Percentiles rank a stretch among this genome's conserved stretches.
phyloP scores from a whole-genome alignment of 2,329 filamentous ascomycete species.

The Lachnellula suecica region DNA sequence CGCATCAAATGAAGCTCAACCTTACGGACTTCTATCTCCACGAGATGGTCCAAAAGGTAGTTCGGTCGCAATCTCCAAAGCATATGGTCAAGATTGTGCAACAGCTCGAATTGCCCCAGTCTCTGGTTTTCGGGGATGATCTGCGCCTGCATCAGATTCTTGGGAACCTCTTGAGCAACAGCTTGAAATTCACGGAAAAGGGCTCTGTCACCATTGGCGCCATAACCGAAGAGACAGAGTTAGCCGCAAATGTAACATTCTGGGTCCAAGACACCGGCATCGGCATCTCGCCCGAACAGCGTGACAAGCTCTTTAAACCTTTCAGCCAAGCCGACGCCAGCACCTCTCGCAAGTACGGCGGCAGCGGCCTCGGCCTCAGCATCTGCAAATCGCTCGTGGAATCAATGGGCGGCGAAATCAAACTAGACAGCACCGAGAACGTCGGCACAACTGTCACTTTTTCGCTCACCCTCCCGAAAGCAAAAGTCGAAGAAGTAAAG shows the following conservation, averaged over 20 bases:
- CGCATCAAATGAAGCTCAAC: no score
- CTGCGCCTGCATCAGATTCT: slow-evolving; percentile 97
- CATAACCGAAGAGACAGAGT: slow-evolving; percentile 83
- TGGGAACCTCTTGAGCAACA: slow-evolving; percentile 94
- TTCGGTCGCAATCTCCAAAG: no score
- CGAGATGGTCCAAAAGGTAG: no score
- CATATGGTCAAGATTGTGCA: no score
- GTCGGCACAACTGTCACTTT: no score
- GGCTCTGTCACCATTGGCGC: slow-evolving; percentile 94
- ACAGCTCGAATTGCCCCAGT: no score
- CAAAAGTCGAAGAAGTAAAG: no score
- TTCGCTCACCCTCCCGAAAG: no score
- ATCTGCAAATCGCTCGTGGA: slow-evolving; percentile 95
- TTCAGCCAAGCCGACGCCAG: slow-evolving; percentile 98
- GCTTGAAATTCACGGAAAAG: slow-evolving; percentile 98
- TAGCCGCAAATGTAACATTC: slow-evolving; percentile 94
- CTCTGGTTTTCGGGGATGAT: slow-evolving; percentile 93
- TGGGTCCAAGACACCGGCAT: slow-evolving; percentile 95
- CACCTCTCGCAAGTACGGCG: slow-evolving; percentile 93
- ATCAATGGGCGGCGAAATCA: slow-evolving; percentile 93
- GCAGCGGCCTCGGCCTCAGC: slow-evolving; percentile 88
- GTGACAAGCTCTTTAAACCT: slow-evolving; percentile 96
- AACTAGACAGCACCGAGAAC: slow-evolving; percentile 98
- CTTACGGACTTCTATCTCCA: no score
- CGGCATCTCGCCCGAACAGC: slow-evolving; percentile 91